These are phyloP conservation scores for Penicillium atrosanguineum DNA, from an alignment of 495 filamentous ascomycete genomes.

Conservation along the genomic window DNA sequence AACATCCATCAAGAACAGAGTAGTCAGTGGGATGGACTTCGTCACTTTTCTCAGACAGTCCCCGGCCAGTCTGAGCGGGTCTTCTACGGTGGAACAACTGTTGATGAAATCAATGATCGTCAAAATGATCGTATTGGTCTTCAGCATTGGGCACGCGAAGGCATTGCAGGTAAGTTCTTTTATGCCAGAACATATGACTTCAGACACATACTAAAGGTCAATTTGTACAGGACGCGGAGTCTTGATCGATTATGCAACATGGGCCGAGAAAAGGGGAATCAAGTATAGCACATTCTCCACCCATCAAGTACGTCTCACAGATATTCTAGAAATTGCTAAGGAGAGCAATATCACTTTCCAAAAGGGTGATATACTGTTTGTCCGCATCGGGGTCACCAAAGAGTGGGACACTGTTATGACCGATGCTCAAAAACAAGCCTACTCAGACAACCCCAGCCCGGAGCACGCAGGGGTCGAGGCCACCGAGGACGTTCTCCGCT, in stretches of 20 bases:
- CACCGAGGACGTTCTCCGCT: conserved; percentile 38
- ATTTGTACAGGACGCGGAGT: conserved; percentile 49
- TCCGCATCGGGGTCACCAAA: conserved; percentile 45
- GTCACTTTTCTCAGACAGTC: conserved; percentile 46
- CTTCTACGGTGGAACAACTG: conserved; percentile 52
- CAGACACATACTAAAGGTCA: background rate
- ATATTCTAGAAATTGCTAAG: conserved; percentile 39
- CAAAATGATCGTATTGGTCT: conserved; percentile 48
- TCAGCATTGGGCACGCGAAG: conserved; percentile 45
- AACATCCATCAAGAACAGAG: conserved; percentile 44
- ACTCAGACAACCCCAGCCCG: conserved; percentile 23
- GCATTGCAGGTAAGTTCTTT: conserved; percentile 39
- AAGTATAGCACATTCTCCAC: conserved; percentile 36
- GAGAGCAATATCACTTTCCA: conserved; percentile 39
- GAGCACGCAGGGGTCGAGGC: conserved; percentile 44
- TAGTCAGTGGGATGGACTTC: conserved; percentile 72
- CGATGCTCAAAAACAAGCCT: conserved; percentile 34
- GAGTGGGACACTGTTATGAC: conserved; percentile 39
- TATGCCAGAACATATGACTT: background rate
- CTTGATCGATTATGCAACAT: conserved; percentile 54
- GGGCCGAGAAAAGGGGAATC: conserved; percentile 40
- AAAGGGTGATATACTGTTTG: conserved; percentile 53
- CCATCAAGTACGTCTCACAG: conserved; percentile 36
- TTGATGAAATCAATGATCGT: conserved; percentile 48
- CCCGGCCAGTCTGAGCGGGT: conserved; percentile 32